Base-by-base conservation (phyloP, 495 filamentous ascomycete genomes). In the Glarea lozoyensis region DNA sequence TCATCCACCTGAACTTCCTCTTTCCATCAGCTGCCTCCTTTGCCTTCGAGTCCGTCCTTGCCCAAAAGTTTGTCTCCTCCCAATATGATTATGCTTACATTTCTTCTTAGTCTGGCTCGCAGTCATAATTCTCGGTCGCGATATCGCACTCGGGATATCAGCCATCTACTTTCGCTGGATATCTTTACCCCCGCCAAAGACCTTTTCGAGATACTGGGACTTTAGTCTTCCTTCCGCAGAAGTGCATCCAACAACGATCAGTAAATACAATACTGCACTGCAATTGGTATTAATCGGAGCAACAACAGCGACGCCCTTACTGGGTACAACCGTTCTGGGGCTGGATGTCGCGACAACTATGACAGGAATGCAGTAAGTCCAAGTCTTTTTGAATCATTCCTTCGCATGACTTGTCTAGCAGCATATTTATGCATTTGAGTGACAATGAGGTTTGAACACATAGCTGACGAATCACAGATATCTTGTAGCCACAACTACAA, bases 111-210 rank as follows among this genome's bases (percentile, higher is more conserved):
- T 92, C 24, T 94, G 87, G 74, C 70, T 97, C 1, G 89, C 88
- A 1, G 72, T 72, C 3, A 78, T 96, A 15, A 96, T 98, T 47
- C 74, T 98, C 4, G 90, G 90, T 23, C 77, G 92, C 18, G 92
- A 98, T 54, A 70, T 88, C 22, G 83, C 76, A n/a, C 70, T 98
- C 4, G 85, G 75, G n/a, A 70, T 94, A 2, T 79, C 88, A 7
- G 92, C 92, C 1, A 78, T 98, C 42, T 98, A 96, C 62, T 96
- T 88, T 56, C 80, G 92, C 25, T 98, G 86, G 77, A 92, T 94
- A 37, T 89, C 84, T 2, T 73, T 98, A 16, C 92, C 92, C 1
- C 79, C 84, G 0, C 92, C 92, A 4, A 95, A 95, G 62, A 97
- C 92, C 0, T 82, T 94, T 62, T 62, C 70, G 11, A 69, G 92